A percentile compares a stretch with the other conserved stretches of the same genome.
Conservation (phyloP, 805 yeast species). For the Nakazawaea ambrosiae region DNA sequence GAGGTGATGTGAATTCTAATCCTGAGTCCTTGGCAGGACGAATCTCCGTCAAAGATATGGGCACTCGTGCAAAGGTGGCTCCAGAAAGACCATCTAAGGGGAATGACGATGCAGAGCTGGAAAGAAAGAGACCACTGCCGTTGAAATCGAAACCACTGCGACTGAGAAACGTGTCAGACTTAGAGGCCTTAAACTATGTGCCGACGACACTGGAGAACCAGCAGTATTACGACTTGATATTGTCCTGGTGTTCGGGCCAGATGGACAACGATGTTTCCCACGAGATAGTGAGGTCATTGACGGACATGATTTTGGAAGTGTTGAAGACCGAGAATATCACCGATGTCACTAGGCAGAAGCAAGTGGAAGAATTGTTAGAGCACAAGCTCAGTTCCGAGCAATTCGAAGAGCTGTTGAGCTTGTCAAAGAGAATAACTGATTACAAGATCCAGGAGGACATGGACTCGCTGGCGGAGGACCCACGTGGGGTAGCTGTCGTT, state of each 20-base stretch:
- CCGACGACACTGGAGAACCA: slow-evolving; percentile 54
- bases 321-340: slow-evolving; percentile 39
- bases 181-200: slow-evolving; percentile 50
- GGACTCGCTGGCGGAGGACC: slow-evolving; percentile 20
- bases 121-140: slow-evolving; percentile 9
- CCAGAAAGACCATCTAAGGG: slow-evolving; percentile 11
- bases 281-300: slow-evolving; percentile 62
- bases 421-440: slow-evolving; percentile 45
- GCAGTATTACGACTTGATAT: slow-evolving; percentile 46
- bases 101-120: slow-evolving; percentile 10
- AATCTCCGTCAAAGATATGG: slow-evolving; percentile 67
- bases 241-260: slow-evolving; percentile 48
- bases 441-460: slow-evolving; percentile 22
- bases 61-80: slow-evolving; percentile 30
- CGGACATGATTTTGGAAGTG: slow-evolving; percentile 54
- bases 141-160: slow-evolving; percentile 11
- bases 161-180: slow-evolving; percentile 18
- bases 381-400: slow-evolving; percentile 31
- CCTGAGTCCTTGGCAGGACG: slow-evolving; percentile 72
- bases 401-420: slow-evolving; percentile 37
- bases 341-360: slow-evolving; percentile 38
- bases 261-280: slow-evolving; percentile 72
- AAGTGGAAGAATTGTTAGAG: slow-evolving; percentile 44
- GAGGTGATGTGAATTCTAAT: slow-evolving; percentile 43
- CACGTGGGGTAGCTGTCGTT: slow-evolving; percentile 34